Evolutionary conservation across 495 filamentous ascomycete species (phyloP), one percentile per base, ranked within the genome.

Genomic region (Trichoderma erinaceum): DNA sequence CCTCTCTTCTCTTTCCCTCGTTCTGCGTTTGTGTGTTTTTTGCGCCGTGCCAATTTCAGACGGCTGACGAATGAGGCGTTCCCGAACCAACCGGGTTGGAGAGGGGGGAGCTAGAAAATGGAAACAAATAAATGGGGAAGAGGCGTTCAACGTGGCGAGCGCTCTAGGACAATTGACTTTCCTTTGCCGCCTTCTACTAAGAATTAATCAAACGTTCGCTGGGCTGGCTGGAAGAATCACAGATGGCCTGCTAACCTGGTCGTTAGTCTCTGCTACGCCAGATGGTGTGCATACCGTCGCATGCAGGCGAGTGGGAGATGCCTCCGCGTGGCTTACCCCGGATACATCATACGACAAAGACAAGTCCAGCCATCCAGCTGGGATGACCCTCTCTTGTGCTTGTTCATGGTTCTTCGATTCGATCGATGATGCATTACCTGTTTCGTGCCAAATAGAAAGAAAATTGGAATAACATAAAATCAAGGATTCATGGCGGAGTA

Each of bases 291-390:
- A 61, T 27, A 32, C 16, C 56, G 56, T 61, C 56, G 56, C 56
- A 61, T 61, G 56, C 56, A 61, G 56, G 35, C 35, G 23, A 32
- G 13, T 3, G 23, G 27, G 56, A 61, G 56, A 32, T 29, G 56
- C 56, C 56, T 61, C 56, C 56, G 56, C 56, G 56, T 61, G 56
- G 56, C 56, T 61, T 61, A 61, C 56, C 56, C 56, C 56, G 56
- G 56, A 61, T 61, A 61, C 25, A 61, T 61, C 56, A 61, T 61
- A 61, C 56, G 56, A 61, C 56, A 32, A 23, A 21, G 29, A 23
- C 10, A 25, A 12, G 50, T 12, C 18, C 21, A n/a, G 15, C 16
- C 50, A 46, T 46, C 12, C 50, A 58, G 21, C 50, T 58, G n/a
- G 50, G 23, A 21, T 21, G 50, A 12, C 56, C 56, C 16, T 18